These are phyloP conservation scores for Gautieria morchelliformis DNA, from an alignment of 768 basidiomycete genomes.

Conservation along the genomic window DNA sequence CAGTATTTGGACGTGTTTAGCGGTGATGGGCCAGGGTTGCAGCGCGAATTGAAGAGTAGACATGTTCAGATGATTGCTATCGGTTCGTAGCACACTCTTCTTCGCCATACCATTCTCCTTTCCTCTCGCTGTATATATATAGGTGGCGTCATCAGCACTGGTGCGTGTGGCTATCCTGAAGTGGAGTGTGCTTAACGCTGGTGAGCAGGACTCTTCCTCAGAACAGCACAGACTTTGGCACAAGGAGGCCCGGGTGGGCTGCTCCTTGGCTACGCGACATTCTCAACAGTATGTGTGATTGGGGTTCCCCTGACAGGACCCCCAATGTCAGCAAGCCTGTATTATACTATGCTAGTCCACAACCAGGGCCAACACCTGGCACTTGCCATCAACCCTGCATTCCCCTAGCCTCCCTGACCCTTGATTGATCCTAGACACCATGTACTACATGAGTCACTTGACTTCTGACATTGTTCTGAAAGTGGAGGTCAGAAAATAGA, in stretches of 20 bases:
- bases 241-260: constrained; percentile 68
- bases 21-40: neutral
- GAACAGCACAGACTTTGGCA: constrained; percentile 41
- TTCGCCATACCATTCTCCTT: neutral
- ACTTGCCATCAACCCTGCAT: no score
- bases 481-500: no score
- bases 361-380: no score
- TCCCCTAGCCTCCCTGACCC: no score
- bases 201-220: constrained; percentile 27
- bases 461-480: no score
- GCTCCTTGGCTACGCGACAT: constrained; percentile 52
- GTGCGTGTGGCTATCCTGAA: neutral
- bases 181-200: neutral
- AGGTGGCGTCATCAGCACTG: neutral
- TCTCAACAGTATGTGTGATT: constrained; percentile 64
- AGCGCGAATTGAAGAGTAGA: neutral
- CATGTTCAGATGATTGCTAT: constrained; percentile 1
- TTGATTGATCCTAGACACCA: no score
- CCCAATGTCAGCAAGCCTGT: no score
- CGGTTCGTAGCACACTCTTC: neutral
- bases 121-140: neutral
- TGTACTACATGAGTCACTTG: no score
- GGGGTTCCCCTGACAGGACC: no score
- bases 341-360: no score
- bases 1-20: neutral